Base-by-base conservation (phyloP, 2,329 filamentous ascomycete species). In the Domatiomyces catenatus region DNA sequence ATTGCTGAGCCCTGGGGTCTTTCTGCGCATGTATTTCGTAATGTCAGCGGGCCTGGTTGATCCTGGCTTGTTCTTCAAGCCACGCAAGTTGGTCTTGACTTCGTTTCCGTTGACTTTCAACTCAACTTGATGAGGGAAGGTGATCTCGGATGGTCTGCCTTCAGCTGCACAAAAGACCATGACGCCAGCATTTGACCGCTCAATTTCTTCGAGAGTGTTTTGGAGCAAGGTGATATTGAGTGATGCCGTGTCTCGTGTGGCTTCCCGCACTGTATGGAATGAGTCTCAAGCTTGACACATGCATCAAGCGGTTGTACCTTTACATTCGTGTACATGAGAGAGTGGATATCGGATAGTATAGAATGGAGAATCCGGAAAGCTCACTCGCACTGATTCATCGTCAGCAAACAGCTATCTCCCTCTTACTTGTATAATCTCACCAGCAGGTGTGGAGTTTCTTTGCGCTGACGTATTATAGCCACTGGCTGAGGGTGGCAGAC, bases 1-100 rank as follows among this genome's bases (percentile, higher is more conserved):
- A 63, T 96, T 96, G 49, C 71, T 70, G 62, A 90, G 93, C 44
- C 75, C 74, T 17, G 73, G 62, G 7, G 48, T 22, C 8, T 80
- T 77, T 56, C 78, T 81, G 26, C 86, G 77, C 45, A 96, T 71
- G 53, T 79, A 75, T 56, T 77, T 72, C 6, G 92, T 98, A 54
- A 98, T 84, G 67, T 98, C 92, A 46, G 86, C 88, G 6, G 92
- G 92, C 61, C 87, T 81, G 42, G 92, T 98, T 44, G 92, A 93
- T 19, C 92, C 92, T 5, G 90, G 86, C 66, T 92, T 94, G 66
- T 94, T 95, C 69, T 98, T 98, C 54, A 98, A 69, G 3, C 92
- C 92, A 58, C 92, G 84, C 58, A 94, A 75, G 64, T 96, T 98
- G n/a, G 84, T 83, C 66, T 90, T 92, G 58, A 95, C 76, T 51